These are phyloP conservation scores for Macrotyloma uniflorum DNA, from an alignment of 306 rosid species.

Conservation along the genomic window DNA sequence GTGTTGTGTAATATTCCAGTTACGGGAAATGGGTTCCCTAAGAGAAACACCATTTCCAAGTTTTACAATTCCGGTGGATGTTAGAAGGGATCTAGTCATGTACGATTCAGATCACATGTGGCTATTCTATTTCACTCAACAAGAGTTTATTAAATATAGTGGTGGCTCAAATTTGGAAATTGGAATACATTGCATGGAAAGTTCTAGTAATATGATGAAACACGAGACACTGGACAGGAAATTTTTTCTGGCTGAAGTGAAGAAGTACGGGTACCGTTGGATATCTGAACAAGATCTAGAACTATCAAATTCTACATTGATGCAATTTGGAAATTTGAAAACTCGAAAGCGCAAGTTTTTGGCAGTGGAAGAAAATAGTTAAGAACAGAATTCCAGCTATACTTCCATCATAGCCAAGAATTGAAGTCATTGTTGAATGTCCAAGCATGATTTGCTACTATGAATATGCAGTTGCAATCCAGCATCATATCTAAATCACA, in stretches of 20 bases:
- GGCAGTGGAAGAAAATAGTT: background rate
- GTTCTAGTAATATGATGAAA: too few species aligned
- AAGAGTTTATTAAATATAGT: background rate
- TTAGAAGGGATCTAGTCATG: background rate
- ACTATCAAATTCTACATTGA: too few species aligned
- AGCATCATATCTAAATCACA: too few species aligned
- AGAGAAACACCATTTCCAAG: too few species aligned
- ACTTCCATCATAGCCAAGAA: background rate
- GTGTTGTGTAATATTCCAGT: background rate
- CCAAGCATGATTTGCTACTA: background rate
- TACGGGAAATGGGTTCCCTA: too few species aligned
- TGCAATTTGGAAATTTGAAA: background rate
- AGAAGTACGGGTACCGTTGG: too few species aligned
- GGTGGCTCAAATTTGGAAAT: too few species aligned
- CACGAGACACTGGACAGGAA: fast-evolving
- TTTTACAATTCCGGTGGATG: background rate
- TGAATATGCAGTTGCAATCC: too few species aligned
- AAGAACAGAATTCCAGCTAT: too few species aligned
- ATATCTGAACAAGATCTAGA: too few species aligned
- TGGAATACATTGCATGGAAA: too few species aligned
- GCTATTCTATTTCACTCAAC: background rate
- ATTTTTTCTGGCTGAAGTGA: background rate
- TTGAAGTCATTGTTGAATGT: background rate
- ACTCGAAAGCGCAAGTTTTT: background rate
- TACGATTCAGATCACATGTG: background rate